phyloP scores from a whole-genome alignment of 768 basidiomycete species.

The Russula foetens region DNA sequence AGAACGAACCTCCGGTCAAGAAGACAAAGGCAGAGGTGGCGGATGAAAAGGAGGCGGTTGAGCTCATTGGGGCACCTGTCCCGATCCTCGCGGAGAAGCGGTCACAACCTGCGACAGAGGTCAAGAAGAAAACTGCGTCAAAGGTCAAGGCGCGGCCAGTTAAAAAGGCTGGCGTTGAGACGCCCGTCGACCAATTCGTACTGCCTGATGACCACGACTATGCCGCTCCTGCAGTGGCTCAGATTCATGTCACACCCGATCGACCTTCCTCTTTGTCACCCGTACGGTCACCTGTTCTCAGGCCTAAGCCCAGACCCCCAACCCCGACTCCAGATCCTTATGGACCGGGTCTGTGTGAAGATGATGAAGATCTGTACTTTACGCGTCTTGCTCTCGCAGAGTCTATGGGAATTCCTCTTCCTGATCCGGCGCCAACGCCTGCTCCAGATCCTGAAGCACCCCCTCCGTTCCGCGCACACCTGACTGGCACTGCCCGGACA shows the following conservation, averaged over 20 bases:
- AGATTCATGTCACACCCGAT: conserved; percentile 40
- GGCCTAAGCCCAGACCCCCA: conserved; percentile 34
- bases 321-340: conserved; percentile 45
- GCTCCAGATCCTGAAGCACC: conserved; percentile 33
- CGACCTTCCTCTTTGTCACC: conserved; percentile 43
- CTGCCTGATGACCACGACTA: conserved; percentile 42
- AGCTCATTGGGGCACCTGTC: conserved; percentile 14
- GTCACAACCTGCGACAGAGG: conserved; percentile 18
- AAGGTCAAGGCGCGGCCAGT: conserved; percentile 35
- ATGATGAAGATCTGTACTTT: conserved; percentile 88
- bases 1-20: conserved; percentile 41
- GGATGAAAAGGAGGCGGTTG: conserved; percentile 14
- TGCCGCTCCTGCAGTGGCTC: conserved; percentile 41
- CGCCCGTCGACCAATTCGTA: conserved; percentile 40
- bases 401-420: conserved; percentile 21
- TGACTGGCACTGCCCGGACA: conserved; percentile 82
- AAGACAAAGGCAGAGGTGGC: conserved; percentile 22
- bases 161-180: conserved; percentile 17
- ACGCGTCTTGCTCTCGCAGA: conserved; percentile 52
- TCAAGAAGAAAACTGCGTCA: conserved; percentile 32
- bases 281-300: conserved; percentile 37
- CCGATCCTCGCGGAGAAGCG: conserved; percentile 9
- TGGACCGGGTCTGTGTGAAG: conserved; percentile 54
- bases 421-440: conserved; percentile 24
- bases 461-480: conserved; percentile 61